A percentile compares a stretch with the other conserved stretches of the same genome.
Conservation (phyloP, 345 rosid genomes). For the Gossypium bickii region DNA sequence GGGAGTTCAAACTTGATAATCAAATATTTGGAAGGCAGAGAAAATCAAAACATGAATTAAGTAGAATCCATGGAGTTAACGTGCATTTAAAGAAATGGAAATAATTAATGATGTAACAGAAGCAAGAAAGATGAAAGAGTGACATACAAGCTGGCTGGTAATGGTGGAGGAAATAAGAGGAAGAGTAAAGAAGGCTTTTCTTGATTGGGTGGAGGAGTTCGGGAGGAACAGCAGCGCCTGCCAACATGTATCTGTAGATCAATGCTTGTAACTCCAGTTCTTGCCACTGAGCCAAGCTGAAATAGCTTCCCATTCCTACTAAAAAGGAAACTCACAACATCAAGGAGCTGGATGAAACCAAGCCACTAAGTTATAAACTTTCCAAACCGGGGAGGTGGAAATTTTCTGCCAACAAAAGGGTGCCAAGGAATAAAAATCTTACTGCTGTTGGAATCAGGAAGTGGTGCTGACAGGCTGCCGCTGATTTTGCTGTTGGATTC, state of each 20-base stretch:
- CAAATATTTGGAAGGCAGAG: neutral
- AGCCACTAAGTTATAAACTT: too few relatives aligned
- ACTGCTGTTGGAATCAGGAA: constrained; percentile 55
- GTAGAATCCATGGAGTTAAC: neutral
- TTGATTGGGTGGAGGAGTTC: constrained; percentile 84
- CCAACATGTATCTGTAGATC: constrained; percentile 90
- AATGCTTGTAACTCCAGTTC: constrained; percentile 91
- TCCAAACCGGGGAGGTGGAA: neutral
- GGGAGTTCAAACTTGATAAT: neutral
- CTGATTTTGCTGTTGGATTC: constrained; percentile 48
- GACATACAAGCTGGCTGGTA: constrained; percentile 73
- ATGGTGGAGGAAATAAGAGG: constrained; percentile 61
- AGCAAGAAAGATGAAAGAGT: neutral
- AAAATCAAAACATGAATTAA: neutral
- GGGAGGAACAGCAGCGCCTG: constrained; percentile 76
- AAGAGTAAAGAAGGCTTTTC: constrained; percentile 68
- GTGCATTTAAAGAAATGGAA: neutral
- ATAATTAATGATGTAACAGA: neutral
- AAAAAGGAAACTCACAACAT: neutral
- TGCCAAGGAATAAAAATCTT: constrained; percentile 20
- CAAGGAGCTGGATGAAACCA: too few relatives aligned
- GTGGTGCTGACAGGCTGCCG: constrained; percentile 48
- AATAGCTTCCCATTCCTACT: constrained; percentile 68
- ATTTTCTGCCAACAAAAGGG: constrained; percentile 2
- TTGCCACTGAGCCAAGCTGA: constrained; percentile 86